Evolutionary conservation across 1,284 basidiomycete species (phyloP).

Genomic region (Moesziomyces sp.): DNA sequence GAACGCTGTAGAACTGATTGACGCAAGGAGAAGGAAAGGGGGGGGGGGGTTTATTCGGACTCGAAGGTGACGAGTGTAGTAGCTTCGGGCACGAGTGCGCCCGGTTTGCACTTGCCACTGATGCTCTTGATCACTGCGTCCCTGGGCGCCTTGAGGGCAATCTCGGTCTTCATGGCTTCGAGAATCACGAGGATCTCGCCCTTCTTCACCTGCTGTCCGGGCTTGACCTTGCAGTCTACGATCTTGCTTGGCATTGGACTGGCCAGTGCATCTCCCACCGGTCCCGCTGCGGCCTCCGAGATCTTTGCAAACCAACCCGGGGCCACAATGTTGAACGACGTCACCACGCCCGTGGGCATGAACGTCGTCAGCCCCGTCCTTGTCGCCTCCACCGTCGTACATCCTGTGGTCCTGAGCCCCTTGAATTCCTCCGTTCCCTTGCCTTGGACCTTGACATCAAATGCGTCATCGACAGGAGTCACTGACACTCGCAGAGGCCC

Average conservation of each 20-base stretch:
- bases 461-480: neutral
- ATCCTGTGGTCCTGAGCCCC: conserved; percentile 70
- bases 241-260: conserved; percentile 52
- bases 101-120: conserved; percentile 72
- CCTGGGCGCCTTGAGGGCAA: conserved; percentile 76
- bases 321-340: conserved; percentile 7
- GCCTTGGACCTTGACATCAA: conserved; percentile 6
- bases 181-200: conserved; percentile 84
- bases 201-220: conserved; percentile 80
- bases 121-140: conserved; percentile 78
- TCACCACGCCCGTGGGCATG: conserved; percentile 22
- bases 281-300: neutral
- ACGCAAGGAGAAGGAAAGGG: too few relatives aligned
- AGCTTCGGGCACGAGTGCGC: conserved; percentile 89
- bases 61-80: conserved; percentile 76
- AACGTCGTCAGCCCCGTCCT: conserved; percentile 17
- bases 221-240: conserved; percentile 82
- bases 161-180: conserved; percentile 91
- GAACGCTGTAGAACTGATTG: too few relatives aligned
- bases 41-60: neutral
- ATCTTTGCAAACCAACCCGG: conserved; percentile 28
- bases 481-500: conserved; percentile 18
- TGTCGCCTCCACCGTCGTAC: conserved; percentile 10
- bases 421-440: conserved; percentile 69
- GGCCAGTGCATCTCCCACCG: conserved; percentile 4